These are phyloP conservation scores for Penicillium sp. DNA, from an alignment of 2,329 filamentous ascomycete species.

Conservation along the genomic window DNA sequence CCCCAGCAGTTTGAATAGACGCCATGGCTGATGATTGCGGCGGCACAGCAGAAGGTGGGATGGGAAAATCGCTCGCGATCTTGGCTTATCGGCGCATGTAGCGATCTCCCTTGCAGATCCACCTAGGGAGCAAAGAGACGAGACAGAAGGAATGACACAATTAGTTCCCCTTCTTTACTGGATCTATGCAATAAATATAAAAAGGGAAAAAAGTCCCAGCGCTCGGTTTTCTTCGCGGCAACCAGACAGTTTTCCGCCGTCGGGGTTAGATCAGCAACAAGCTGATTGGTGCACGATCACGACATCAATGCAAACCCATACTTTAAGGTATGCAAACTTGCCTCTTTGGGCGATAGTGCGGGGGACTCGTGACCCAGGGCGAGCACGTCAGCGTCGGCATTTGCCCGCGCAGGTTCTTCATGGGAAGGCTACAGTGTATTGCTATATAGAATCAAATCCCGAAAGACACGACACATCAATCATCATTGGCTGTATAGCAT, in stretches of 20 bases:
- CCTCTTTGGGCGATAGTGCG: slow-evolving; percentile 26
- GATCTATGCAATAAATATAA: slow-evolving; percentile 15
- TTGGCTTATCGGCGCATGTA: slow-evolving; percentile 33
- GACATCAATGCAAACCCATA: slow-evolving; percentile 44
- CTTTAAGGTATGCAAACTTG: slow-evolving; percentile 29
- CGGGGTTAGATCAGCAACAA: slow-evolving; percentile 36
- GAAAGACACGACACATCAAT: not conserved
- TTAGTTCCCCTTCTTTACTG: slow-evolving; percentile 15
- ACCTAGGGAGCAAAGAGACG: slow-evolving; percentile 11
- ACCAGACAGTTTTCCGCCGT: slow-evolving; percentile 34
- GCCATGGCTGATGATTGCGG: slow-evolving; percentile 38
- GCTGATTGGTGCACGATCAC: slow-evolving; percentile 46
- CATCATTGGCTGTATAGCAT: not conserved
- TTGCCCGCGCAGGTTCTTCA: slow-evolving; percentile 13
- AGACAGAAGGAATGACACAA: slow-evolving; percentile 17
- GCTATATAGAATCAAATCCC: not conserved
- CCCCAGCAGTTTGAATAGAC: slow-evolving; percentile 47
- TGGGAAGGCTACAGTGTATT: not conserved
- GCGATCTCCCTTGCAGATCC: slow-evolving; percentile 30
- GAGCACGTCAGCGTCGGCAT: slow-evolving; percentile 34
- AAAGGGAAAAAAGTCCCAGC: slow-evolving; percentile 20
- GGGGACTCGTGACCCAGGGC: slow-evolving; percentile 29
- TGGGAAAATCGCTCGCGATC: slow-evolving; percentile 22
- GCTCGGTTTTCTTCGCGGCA: slow-evolving; percentile 17
- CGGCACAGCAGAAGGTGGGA: slow-evolving; percentile 30